A percentile compares a stretch with the other conserved stretches of the same genome.
Conservation (phyloP, 202 grass and related monocot species). For the Saccharum hybrid region DNA sequence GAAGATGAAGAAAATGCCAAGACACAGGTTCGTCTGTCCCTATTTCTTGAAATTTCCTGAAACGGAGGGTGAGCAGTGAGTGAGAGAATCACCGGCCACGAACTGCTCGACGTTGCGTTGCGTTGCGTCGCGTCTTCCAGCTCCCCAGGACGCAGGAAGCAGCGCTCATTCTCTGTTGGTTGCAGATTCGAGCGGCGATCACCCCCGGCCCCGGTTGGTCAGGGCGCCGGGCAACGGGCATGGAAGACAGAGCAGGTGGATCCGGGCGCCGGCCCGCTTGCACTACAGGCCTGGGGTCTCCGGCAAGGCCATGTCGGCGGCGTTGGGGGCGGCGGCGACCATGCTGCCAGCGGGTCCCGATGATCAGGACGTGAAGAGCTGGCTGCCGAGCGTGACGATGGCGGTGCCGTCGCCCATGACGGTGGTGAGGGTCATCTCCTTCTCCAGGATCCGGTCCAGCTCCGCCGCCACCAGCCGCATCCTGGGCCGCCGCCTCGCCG, state of each 20-base stretch:
- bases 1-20: neutral
- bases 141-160: neutral
- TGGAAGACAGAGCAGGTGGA: neutral
- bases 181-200: neutral
- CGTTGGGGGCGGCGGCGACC: too few relatives aligned
- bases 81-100: neutral
- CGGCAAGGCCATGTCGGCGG: neutral
- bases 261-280: neutral
- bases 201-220: neutral
- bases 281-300: neutral
- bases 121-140: neutral
- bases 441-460: conserved; percentile 85
- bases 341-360: neutral
- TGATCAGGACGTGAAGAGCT: conserved; percentile 78
- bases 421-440: conserved; percentile 89
- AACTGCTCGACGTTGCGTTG: neutral
- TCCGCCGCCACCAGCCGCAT: conserved; percentile 72
- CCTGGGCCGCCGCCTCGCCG: conserved; percentile 60
- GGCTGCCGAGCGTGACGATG: conserved; percentile 91
- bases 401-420: conserved; percentile 93
- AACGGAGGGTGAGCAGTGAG: neutral
- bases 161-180: neutral
- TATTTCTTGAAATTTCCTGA: neutral
- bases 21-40: neutral
- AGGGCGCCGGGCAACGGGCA: too few relatives aligned